Conservation (phyloP, 148 eudicot genomes). For the Polygonum aviculare region DNA sequence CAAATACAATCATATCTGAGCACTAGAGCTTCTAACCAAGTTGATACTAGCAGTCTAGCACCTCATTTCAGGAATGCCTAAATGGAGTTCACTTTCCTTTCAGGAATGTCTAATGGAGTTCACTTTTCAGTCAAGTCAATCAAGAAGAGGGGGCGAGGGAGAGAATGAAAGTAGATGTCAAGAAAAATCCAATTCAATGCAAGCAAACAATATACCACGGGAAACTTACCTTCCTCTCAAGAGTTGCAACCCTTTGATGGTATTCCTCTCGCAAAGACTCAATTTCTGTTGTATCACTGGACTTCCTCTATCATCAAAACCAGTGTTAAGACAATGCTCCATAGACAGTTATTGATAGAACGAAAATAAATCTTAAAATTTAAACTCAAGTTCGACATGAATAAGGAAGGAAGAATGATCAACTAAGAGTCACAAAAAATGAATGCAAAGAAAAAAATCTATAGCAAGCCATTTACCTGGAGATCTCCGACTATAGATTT, state of each 20-base stretch:
- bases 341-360: not conserved
- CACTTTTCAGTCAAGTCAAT: not conserved
- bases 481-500: constrained; percentile 62
- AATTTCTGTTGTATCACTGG: constrained; percentile 84
- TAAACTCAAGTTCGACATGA: not conserved
- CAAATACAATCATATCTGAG: not conserved
- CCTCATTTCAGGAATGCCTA: not conserved
- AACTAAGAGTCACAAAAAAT: not conserved
- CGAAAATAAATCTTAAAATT: not conserved
- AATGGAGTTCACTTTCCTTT: not conserved
- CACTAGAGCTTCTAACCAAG: constrained; percentile 3
- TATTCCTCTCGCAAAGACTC: constrained; percentile 94
- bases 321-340: not conserved
- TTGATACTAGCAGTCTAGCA: not conserved
- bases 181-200: not conserved
- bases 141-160: not conserved
- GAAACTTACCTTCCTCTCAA: constrained; percentile 76
- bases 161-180: not conserved
- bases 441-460: not conserved
- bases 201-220: not conserved
- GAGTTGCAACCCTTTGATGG: constrained; percentile 83
- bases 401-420: not conserved
- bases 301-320: constrained; percentile 49
- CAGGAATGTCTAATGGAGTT: not conserved
- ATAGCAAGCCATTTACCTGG: constrained; percentile 30